Evolutionary conservation across 78 protist genomes (phyloP), one percentile per base, ranked within the genome.

Genomic region (Dictyostelium discoideum): DNA sequence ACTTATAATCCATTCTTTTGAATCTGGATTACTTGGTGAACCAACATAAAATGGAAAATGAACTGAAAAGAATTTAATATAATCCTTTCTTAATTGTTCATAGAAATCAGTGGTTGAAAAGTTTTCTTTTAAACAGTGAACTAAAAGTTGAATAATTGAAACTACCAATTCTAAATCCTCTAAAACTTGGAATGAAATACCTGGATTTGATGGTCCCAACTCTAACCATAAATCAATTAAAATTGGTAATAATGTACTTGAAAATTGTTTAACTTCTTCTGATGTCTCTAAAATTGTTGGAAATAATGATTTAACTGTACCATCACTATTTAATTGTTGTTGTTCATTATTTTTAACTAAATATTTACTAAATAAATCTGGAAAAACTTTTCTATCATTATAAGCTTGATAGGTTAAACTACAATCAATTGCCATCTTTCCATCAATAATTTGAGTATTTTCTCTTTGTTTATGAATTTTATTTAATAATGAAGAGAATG

Each of bases 201-300:
- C 69, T 50, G 88, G 87, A 54, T 90, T 90, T 46, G 84, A 46
- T 22, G 95, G 95, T 1, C 74, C 79, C 3, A 90, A n/a, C 8
- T 90, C 95, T 22, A 90, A 46, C 95, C 95, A 90, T 37, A 81
- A 90, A 18, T 90, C 95, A 32, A 90, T 72, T 29, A 90, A 65
- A 32, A 82, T 32, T 48, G 87, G 87, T 65, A 90, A 65, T 5
- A 82, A 26, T 32, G 57, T 48, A 14, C 5, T 29, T 22, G 88
- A 29, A 54, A 90, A 80, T 22, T 54, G 32, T 14, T 42, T 18
- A n/a, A 73, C 32, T 39, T 90, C 95, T 13, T 20, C 42, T 48
- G 65, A n/a, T 22, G 87, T 44, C 3, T 82, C 88, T n/a, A 86
- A 50, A 39, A 86, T 76, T 20, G 85, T 86, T 86, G 92, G 92